Evolutionary conservation across 2,329 filamentous ascomycete genomes (phyloP).

Genomic region (Fonsecaea erecta): DNA sequence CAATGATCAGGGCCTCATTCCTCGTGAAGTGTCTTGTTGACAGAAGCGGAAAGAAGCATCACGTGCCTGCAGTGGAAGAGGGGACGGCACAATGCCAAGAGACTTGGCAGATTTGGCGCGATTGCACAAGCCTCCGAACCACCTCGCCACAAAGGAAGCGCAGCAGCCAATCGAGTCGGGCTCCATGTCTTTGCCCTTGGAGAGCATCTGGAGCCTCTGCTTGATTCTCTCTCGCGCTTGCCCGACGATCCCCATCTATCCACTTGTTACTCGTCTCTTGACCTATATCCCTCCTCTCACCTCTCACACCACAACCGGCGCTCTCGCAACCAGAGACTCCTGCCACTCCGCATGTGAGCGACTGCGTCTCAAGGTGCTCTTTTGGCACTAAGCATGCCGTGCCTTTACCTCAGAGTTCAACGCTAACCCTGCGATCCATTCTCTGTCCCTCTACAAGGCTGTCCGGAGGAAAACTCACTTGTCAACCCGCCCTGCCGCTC

Average conservation of each 20-base stretch:
- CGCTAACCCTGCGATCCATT: constrained; percentile 19
- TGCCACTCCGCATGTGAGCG: constrained; percentile 30
- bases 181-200: background rate
- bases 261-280: constrained; percentile 10
- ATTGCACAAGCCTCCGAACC: constrained; percentile 2
- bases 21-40: background rate
- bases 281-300: constrained; percentile 34
- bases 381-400: constrained; percentile 29
- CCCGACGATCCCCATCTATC: constrained; percentile 18
- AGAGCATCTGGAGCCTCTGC: constrained; percentile 14
- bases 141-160: background rate
- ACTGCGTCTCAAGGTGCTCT: constrained; percentile 22
- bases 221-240: constrained; percentile 27
- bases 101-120: background rate
- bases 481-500: constrained; percentile 19
- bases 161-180: constrained; percentile 12
- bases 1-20: background rate
- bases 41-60: background rate
- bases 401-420: constrained; percentile 7
- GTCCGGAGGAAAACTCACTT: constrained; percentile 17
- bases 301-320: constrained; percentile 33
- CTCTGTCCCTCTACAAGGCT: constrained; percentile 24
- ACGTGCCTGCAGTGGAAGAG: background rate
- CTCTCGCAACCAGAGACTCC: background rate
- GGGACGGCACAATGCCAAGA: background rate